Percentiles rank a stretch among this genome's conserved stretches.
Conservation (phyloP, 1,139 yeast species). For the Geotrichum macrosporum region DNA sequence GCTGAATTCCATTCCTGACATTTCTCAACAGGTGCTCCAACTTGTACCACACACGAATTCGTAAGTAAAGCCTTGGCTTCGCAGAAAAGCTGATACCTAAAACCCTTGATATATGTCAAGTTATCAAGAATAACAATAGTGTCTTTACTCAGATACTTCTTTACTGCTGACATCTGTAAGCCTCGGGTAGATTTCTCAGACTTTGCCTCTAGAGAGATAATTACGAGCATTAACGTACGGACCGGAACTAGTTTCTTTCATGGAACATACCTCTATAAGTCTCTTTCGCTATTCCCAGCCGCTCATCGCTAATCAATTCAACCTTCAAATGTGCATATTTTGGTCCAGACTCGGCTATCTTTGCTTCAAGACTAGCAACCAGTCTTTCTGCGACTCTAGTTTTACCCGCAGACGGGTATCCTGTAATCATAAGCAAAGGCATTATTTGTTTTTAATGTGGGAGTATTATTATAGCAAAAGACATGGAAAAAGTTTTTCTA, state of each 20-base stretch:
- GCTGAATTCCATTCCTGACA: conserved; percentile 61
- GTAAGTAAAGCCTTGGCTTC: conserved; percentile 85
- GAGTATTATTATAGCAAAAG: too few species aligned
- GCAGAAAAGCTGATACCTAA: conserved; percentile 87
- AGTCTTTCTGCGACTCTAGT: conserved; percentile 65
- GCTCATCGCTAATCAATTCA: conserved; percentile 70
- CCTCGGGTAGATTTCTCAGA: conserved; percentile 82
- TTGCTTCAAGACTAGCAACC: conserved; percentile 45
- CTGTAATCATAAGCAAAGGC: conserved; percentile 84
- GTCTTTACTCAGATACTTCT: conserved; percentile 64
- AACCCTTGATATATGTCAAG: conserved; percentile 88
- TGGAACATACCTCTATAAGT: conserved; percentile 44
- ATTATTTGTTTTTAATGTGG: conserved; percentile 38
- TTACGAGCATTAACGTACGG: too few species aligned
- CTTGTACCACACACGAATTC: conserved; percentile 77
- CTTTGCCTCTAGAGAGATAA: conserved; percentile 50
- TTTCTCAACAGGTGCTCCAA: conserved; percentile 59
- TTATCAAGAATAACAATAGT: conserved; percentile 81
- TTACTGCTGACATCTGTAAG: conserved; percentile 81
- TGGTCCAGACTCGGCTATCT: conserved; percentile 43
- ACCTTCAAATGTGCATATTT: conserved; percentile 54
- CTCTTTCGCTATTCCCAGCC: conserved; percentile 64
- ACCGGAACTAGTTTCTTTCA: too few species aligned
- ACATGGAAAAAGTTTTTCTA: too few species aligned
- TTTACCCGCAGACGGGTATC: conserved; percentile 84